Percentiles rank a stretch among this genome's conserved stretches.
phyloP scores from a whole-genome alignment of 1,284 basidiomycete genomes.

The Boletellus sp. region DNA sequence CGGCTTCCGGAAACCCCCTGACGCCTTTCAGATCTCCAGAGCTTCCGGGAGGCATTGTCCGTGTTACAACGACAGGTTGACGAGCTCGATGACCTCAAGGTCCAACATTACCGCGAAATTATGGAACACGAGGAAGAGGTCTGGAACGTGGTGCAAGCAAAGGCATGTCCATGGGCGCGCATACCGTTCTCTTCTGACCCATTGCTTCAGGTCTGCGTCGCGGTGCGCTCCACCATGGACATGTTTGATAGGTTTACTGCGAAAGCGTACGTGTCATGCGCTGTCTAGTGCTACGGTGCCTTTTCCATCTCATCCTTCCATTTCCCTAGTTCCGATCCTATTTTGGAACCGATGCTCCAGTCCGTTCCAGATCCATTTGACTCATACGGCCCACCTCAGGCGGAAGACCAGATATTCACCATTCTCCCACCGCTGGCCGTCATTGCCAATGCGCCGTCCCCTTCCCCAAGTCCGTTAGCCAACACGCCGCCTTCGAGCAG shows the following conservation, averaged over 20 bases:
- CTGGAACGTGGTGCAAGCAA: conserved; percentile 86
- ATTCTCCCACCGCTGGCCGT: conserved; percentile 83
- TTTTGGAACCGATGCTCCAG: conserved; percentile 88
- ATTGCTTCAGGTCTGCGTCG: conserved; percentile 56
- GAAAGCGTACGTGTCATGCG: conserved; percentile 67
- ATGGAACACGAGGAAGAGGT: conserved; percentile 90
- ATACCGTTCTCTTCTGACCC: conserved; percentile 16
- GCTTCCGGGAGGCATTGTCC: conserved; percentile 79
- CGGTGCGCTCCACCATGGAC: conserved; percentile 77
- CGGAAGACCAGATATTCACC: conserved; percentile 89
- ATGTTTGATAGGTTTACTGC: conserved; percentile 80
- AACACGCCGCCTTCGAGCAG: conserved; percentile 41
- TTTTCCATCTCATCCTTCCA: conserved; percentile 15
- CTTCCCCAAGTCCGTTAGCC: conserved; percentile 46
- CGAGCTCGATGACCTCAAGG: conserved; percentile 79
- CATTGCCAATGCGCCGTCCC: conserved; percentile 56
- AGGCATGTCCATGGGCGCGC: conserved; percentile 43
- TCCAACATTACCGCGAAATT: conserved; percentile 81
- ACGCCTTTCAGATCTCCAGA: conserved; percentile 66
- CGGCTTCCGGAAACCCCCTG: conserved; percentile 6
- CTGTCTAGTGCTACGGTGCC: not conserved
- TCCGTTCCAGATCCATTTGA: conserved; percentile 91
- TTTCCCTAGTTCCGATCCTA: conserved; percentile 71
- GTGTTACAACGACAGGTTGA: conserved; percentile 88
- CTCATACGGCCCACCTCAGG: conserved; percentile 82